Base-by-base conservation (phyloP, 1,139 yeast species). In the Kodamaea suecica region DNA sequence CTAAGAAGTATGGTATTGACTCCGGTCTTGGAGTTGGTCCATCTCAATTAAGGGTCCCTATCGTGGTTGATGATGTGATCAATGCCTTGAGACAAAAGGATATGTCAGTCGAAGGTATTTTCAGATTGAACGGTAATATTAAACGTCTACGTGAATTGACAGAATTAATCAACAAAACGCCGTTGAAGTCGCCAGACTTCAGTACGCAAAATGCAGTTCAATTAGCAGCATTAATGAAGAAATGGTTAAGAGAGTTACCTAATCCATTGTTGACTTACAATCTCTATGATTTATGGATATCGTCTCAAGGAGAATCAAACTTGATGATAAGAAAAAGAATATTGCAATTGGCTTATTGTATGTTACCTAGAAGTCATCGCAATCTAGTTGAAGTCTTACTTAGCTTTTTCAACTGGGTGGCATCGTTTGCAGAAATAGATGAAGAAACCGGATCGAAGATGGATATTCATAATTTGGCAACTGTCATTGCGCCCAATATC, bases 81-180 rank as follows among this genome's bases (percentile, higher is more conserved):
- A 76, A 78, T 32, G 86, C 95, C 1, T 76, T 94, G 66, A 76
- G 86, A 39, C 95, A 85, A 40, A 87, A 86, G 69, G 97, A 92
- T 62, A 82, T 94, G 86, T 85, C 97, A 3, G 92, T 88, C 14
- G 98, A 92, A 60, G 98, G 98, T 39, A 84, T 94, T 7, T 94
- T 94, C 69, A 76, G 99, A 51, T 84, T 90, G 54, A 94, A 94
- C 55, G 99, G 99, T 53, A 94, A 94, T 53, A 92, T 94, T 51
- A 80, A 90, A 49, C 75, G 85, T 31, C 67, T 92, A 34, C 78
- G 84, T 46, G 87, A 82, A 47, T 66, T 90, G 40, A 76, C 90
- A 0, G 88, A 80, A 35, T 76, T 70, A 40, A 83, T 90, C 46
- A 94, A 94, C 59, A 68, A 73, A 39, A 72, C 76, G 47, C 96